phyloP scores from a whole-genome alignment of 345 rosid species.

The Euphorbia pulcherrima region DNA sequence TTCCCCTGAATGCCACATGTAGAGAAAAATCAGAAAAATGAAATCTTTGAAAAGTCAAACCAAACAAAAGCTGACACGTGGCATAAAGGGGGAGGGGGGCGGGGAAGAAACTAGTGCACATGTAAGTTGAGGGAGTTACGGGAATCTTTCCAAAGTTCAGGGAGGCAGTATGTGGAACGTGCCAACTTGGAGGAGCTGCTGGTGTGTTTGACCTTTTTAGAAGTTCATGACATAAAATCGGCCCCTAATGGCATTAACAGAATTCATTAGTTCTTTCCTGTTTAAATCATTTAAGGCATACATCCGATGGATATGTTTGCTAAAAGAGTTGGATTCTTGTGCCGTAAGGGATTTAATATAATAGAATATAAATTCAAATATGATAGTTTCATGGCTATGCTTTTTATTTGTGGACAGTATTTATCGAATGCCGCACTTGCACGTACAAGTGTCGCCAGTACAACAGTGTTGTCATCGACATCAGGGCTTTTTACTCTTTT shows the following conservation, averaged over 20 bases:
- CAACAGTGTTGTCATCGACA: constrained; percentile 94
- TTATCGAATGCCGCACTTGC: constrained; percentile 98
- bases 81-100: no score
- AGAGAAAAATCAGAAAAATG: no score
- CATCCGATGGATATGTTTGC: neutral
- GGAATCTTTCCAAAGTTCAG: no score
- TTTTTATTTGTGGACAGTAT: constrained; percentile 49
- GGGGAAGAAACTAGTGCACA: no score
- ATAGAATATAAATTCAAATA: constrained; percentile 6
- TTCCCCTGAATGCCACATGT: no score
- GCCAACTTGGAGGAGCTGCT: no score
- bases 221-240: neutral
- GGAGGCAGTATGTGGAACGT: no score
- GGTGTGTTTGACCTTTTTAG: no score
- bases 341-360: neutral
- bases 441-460: constrained; percentile 96
- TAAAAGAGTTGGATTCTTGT: neutral
- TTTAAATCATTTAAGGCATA: neutral
- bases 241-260: neutral
- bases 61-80: no score
- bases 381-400: constrained; percentile 3
- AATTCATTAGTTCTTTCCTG: neutral
- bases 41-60: no score
- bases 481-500: constrained; percentile 98
- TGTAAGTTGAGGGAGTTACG: no score